Evolutionary conservation across 2,329 filamentous ascomycete genomes (phyloP), one percentile per base, ranked within the genome.

Genomic region (Blastomyces emzantsi): DNA sequence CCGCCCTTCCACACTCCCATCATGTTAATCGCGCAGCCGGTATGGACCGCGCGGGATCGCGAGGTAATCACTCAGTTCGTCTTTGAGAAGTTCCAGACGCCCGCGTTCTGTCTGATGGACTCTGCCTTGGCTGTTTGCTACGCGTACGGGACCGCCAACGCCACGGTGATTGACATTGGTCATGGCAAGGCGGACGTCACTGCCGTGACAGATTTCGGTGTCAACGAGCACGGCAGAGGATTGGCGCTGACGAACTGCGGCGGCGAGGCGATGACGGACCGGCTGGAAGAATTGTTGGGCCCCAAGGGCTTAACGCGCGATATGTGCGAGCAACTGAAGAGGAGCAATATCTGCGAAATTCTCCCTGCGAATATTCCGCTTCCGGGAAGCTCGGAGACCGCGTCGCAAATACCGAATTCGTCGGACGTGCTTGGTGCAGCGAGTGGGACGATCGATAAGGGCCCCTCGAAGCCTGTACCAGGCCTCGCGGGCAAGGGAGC

Each of bases 61-160:
- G 93, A 97, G 77, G 85, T 84, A 49, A 87, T 99, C 68, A 90
- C 92, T 17, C 90, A 94, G 67, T 99, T 96, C 80, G 86, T 97
- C 67, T 99, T 99, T 72, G 94, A 99, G 77, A 95, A 94, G 77
- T 96, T 96, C 73, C 94, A 93, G 79, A 94, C 91, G 0, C 94
- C 94, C 0, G 92, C 90, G 0, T 89, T 99, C 61, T 92, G 89
- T 70, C 83, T 97, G 66, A 88, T 99, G 79, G 90, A 97, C 76
- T 89, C 91, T 69, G 92, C 90, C 2, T 79, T 95, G 57, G 92
- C 94, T 33, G 89, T 91, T 0, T 88, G 80, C 64, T 88, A 86
- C 71, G 86, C 94, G 63, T 97, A 95, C 72, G 92, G 91, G 13
- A 83, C 92, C 39, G 83, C 87, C 41, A 91, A 85, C 69, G 88